Percentiles rank a stretch among this genome's conserved stretches.
phyloP scores from a whole-genome alignment of 202 grass and related monocot species.

The Saccharum hybrid region DNA sequence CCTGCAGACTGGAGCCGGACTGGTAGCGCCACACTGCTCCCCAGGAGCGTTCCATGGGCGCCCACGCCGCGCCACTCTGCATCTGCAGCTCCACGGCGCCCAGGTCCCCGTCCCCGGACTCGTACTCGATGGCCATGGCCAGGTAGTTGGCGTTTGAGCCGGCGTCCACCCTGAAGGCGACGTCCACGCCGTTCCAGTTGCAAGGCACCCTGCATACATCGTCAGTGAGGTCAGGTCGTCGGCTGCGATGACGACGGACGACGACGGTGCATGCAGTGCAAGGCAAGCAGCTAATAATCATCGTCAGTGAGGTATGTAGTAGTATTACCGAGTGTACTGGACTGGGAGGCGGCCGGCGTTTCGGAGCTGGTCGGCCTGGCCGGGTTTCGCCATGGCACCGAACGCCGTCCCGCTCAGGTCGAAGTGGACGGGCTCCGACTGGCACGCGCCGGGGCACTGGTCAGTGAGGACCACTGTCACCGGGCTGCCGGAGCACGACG shows the following conservation, averaged over 20 bases:
- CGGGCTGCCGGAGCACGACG: constrained; percentile 58
- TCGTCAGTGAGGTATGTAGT: too few relatives aligned
- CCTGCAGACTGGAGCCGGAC: constrained; percentile 39
- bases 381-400: constrained; percentile 62
- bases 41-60: constrained; percentile 64
- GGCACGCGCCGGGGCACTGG: constrained; percentile 42
- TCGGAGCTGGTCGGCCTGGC: constrained; percentile 65
- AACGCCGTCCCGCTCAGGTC: constrained; percentile 79
- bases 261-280: too few relatives aligned
- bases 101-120: constrained; percentile 61
- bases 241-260: too few relatives aligned
- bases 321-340: constrained; percentile 52
- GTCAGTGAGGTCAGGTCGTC: too few relatives aligned
- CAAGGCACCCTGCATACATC: constrained; percentile 58
- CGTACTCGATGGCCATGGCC: constrained; percentile 62
- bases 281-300: too few relatives aligned
- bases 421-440: constrained; percentile 62
- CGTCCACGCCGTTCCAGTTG: constrained; percentile 57
- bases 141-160: constrained; percentile 75
- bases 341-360: constrained; percentile 55
- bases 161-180: constrained; percentile 65
- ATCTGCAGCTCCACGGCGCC: constrained; percentile 57
- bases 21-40: constrained; percentile 64
- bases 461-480: constrained; percentile 82
- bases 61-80: constrained; percentile 53